Evolutionary conservation across 495 filamentous ascomycete genomes (phyloP), one percentile per base, ranked within the genome.

Genomic region (Venustampulla echinocandica): DNA sequence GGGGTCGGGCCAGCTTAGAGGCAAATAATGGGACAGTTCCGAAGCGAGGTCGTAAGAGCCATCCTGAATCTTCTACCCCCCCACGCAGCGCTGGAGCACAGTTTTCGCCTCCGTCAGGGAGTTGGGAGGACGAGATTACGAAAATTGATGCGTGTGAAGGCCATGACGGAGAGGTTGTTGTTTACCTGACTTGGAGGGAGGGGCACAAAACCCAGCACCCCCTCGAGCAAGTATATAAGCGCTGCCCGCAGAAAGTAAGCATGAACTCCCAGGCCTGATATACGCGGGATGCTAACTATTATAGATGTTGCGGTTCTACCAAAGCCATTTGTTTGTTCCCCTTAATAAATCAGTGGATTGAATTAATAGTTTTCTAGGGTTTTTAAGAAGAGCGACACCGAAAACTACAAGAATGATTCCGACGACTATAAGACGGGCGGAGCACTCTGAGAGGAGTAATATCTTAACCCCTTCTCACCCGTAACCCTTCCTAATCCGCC

Each of bases 301-400:
- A 0, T 36, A 79, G 76, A 80, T 80, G 75, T 59, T 81, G 0
- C 69, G 66, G 42, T 81, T 79, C 42, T 81, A 80, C 53, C 76
- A 81, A 48, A 68, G 65, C 2, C 76, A 80, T 39, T 66, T 81
- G 51, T 53, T 48, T 17, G 52, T 50, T 2, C n/a, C 36, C 4
- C 25, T 24, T 2, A n/a, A 5, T 18, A 32, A n/a, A 11, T 14
- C 23, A 9, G 9, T 13, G 15, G 9, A 10, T 18, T 44, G 20
- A 2, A 17, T 14, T 43, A 25, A 50, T 28, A 13, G n/a, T 4
- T 21, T 14, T 11, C 30, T 32, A 50, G 48, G 21, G 50, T 53
- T 9, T 53, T 53, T 17, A 53, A 53, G 28, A 53, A 53, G 27
- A 46, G 36, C 23, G 48, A 49, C n/a, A n/a, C n/a, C n/a, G n/a